Conservation (phyloP, 306 rosid species). For the Quercus rubra region DNA sequence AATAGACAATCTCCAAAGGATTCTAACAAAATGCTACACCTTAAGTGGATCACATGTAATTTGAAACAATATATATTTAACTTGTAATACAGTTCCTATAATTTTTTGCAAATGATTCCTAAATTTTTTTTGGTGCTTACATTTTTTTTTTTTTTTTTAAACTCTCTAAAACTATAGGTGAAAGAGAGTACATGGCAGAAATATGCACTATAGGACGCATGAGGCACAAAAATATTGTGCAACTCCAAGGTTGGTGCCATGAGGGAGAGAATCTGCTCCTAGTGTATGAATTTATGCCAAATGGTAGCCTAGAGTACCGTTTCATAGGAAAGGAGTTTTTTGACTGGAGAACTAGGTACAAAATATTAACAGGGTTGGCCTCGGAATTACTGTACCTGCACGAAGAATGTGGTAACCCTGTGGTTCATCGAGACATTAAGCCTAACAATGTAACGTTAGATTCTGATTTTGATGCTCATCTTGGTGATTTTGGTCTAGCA, state of each 20-base stretch:
- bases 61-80: too few species aligned
- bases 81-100: too few species aligned
- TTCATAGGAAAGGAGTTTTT: conserved; percentile 41
- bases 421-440: conserved; percentile 57
- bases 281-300: conserved; percentile 58
- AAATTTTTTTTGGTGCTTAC: background rate
- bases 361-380: conserved; percentile 46
- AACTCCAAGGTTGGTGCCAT: conserved; percentile 59
- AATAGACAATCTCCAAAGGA: too few species aligned
- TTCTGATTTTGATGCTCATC: conserved; percentile 31
- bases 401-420: conserved; percentile 56
- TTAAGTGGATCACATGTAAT: too few species aligned
- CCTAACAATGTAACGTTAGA: conserved; percentile 54
- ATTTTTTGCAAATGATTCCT: background rate
- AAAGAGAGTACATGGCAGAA: conserved; percentile 57
- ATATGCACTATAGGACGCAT: conserved; percentile 56
- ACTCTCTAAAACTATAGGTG: conserved; percentile 34
- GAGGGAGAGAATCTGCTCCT: conserved; percentile 31
- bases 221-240: conserved; percentile 54
- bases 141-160: background rate
- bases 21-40: too few species aligned
- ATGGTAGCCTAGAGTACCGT: conserved; percentile 50
- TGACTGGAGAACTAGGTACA: conserved; percentile 49
- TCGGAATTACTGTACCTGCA: conserved; percentile 55
- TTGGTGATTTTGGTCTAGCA: conserved; percentile 62